Conservation (phyloP, 768 basidiomycete genomes). For the Suillus plorans region DNA sequence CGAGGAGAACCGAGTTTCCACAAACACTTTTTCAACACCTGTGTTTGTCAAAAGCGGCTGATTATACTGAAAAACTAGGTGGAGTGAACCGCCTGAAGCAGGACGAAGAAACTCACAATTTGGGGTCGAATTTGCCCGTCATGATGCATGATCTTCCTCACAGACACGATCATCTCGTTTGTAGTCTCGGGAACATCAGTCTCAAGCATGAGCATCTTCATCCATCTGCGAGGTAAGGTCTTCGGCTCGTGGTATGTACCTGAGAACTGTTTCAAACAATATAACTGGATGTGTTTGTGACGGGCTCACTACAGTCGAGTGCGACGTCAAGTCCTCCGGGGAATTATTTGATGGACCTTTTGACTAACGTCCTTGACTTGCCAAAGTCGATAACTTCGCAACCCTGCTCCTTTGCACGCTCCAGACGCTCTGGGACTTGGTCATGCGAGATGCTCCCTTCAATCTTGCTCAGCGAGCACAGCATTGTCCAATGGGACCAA, state of each 20-base stretch:
- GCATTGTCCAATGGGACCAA: slow-evolving; percentile 68
- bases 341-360: slow-evolving; percentile 57
- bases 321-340: slow-evolving; percentile 63
- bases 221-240: slow-evolving; percentile 59
- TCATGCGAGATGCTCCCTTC: slow-evolving; percentile 74
- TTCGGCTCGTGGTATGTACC: slow-evolving; percentile 75
- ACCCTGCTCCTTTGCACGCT: slow-evolving; percentile 44
- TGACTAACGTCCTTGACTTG: slow-evolving; percentile 46
- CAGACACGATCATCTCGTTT: slow-evolving; percentile 49
- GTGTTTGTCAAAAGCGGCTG: slow-evolving; percentile 60
- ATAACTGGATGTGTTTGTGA: slow-evolving; percentile 13
- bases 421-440: slow-evolving; percentile 49
- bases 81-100: background rate
- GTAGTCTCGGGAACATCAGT: slow-evolving; percentile 69
- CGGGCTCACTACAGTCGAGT: slow-evolving; percentile 45
- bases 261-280: slow-evolving; percentile 10
- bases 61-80: slow-evolving; percentile 37
- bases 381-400: slow-evolving; percentile 63
- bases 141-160: slow-evolving; percentile 56
- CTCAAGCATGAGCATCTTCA: slow-evolving; percentile 72
- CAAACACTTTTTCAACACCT: slow-evolving; percentile 73
- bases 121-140: slow-evolving; percentile 64
- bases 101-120: slow-evolving; percentile 42
- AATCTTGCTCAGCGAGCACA: slow-evolving; percentile 59
- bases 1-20: slow-evolving; percentile 57